A percentile compares a stretch with the other conserved stretches of the same genome.
These are phyloP conservation scores for Solanum megistacrolobum DNA, from an alignment of 257 asterid species.

Conservation along the genomic window DNA sequence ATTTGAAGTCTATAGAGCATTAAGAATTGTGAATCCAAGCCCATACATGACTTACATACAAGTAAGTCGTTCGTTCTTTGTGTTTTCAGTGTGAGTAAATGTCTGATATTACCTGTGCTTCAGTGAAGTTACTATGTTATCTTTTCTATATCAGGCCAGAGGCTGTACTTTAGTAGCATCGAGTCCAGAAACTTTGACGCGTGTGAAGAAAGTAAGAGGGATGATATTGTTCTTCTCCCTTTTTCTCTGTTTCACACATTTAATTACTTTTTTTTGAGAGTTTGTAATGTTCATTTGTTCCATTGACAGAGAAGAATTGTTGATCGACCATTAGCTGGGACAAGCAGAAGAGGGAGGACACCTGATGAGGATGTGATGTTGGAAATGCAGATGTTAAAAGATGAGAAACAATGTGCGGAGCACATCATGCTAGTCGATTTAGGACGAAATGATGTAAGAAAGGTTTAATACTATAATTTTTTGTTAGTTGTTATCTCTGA, in stretches of 20 bases:
- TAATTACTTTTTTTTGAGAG: neutral
- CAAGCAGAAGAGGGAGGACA: constrained; percentile 64
- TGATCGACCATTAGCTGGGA: constrained; percentile 88
- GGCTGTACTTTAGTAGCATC: constrained; percentile 30
- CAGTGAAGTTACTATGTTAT: neutral
- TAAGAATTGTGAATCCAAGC: no score
- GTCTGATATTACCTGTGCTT: neutral
- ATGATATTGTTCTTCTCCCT: neutral
- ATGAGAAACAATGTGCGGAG: constrained; percentile 77
- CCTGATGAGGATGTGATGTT: constrained; percentile 50
- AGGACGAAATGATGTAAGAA: constrained; percentile 85
- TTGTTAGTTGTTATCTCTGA: no score
- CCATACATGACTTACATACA: constrained; percentile 61
- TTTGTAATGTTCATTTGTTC: neutral
- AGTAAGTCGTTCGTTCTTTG: constrained; percentile 48
- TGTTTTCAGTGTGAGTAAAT: neutral
- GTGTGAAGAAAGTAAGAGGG: constrained; percentile 55
- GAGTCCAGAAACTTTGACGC: constrained; percentile 31
- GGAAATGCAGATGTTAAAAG: constrained; percentile 46
- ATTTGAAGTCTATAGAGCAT: no score
- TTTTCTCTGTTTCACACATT: neutral
- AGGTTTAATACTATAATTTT: constrained; percentile 32
- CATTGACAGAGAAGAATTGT: constrained; percentile 47
- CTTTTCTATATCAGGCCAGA: constrained; percentile 42
- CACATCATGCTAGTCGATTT: constrained; percentile 86